Base-by-base conservation (phyloP, 805 yeast species). In the Metschnikowia sp. region DNA sequence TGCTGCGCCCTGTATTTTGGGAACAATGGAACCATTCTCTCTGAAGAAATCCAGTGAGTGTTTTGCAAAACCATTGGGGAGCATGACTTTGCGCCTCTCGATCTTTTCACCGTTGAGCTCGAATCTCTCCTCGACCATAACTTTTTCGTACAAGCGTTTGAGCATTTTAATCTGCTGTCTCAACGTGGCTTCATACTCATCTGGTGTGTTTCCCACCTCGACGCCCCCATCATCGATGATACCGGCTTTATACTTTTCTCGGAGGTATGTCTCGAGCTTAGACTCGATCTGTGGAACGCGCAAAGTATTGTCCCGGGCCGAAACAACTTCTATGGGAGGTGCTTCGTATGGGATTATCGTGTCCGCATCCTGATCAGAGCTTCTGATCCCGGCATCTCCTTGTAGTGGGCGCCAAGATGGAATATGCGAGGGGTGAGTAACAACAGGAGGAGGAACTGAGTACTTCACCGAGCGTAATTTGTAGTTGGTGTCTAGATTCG, bases 101-200 rank as follows among this genome's bases (percentile, higher is more conserved):
- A 54, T 81, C 70, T 55, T 87, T 62, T 62, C 81, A 52, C 58
- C 81, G 62, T 58, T 72, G 53, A 65, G 65, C 60, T 62, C 77
- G 56, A 59, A 69, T 48, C 74, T 59, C 19, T 65, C 63, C 32
- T 71, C 76, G 5, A 59, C 52, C 42, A 47, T 52, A 8, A 68
- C 67, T 48, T 75, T 69, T 18, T 72, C 68, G 32, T 69, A 61
- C 53, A 72, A 33, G 81, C 86, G 35, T 64, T 68, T 51, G 69
- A 75, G 45, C 79, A 78, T 48, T 63, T 70, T 12, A 58, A 60
- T 26, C 54, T 88, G 94, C 28, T 77, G 79, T 0, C 63, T 58
- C 37, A 89, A 68, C 18, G 79, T 75, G n/a, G 64, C 64, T 1
- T 81, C 75, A 51, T 78, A 88, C 54, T 89, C 95, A 40, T 81